Base-by-base conservation (phyloP, 202 grass and related monocot genomes). In the Panicum virgatum region DNA sequence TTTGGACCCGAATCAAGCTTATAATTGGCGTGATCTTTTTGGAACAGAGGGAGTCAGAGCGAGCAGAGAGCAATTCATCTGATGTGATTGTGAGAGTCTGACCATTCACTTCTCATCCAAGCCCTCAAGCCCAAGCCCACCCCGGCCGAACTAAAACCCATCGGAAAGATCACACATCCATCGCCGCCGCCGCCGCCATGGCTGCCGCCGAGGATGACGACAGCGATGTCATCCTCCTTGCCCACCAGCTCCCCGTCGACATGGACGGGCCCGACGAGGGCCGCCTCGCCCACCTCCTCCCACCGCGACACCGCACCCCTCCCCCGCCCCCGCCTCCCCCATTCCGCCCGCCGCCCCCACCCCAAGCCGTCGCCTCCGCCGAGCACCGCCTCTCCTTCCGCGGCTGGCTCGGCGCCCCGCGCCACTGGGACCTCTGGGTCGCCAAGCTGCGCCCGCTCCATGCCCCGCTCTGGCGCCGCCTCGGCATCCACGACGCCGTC, bases 381-480 rank as follows among this genome's bases (percentile, higher is more conserved):
- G 88, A 92, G 52, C 78, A 80, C 66, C 90, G 86, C 74, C 68
- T 98, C 65, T 74, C 86, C 46, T 95, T 98, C 82, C 83, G 91
- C 73, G 92, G 92, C 3, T 93, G 96, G 92, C 74, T 83, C 19
- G 88, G 79, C 72, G 85, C 84, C 12, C 88, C 90, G 6, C 90
- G 92, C 32, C 73, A 86, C 63, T 91, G 92, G 96, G 92, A 92
- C 2, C 84, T 90, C 44, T 93, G 92, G 96, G 88, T 98, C 51
- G 76, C 86, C 51, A 94, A 95, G 90, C 90, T 95, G 47, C 84
- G 74, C 25, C 90, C 95, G 8, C 58, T 82, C 37, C 90, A 93
- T 22, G 80, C 66, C 14, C 75, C 54, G 32, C 81, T 88, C 23
- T 94, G 92, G 92, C 89, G 77, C 29, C 77, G 81, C 47, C 84